Conservation (phyloP, 2,329 filamentous ascomycete species). For the Alternaria gaisen region DNA sequence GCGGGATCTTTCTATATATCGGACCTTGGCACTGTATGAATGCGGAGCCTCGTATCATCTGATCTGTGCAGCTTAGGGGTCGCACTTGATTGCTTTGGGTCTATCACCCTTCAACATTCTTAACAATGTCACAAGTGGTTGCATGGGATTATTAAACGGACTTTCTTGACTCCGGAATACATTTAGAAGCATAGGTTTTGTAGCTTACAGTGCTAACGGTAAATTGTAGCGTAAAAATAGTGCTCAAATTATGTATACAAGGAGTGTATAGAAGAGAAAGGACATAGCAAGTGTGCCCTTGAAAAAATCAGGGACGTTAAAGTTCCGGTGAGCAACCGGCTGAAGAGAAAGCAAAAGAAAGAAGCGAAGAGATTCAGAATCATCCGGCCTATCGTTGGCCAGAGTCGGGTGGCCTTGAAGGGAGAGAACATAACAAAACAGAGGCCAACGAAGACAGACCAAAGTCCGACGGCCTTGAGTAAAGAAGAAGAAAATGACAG, state of each 20-base stretch:
- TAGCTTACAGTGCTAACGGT: background rate
- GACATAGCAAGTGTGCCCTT: slow-evolving; percentile 9
- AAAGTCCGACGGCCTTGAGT: slow-evolving; percentile 4
- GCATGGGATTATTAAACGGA: background rate
- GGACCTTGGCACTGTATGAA: slow-evolving; percentile 13
- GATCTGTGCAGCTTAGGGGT: slow-evolving; percentile 3
- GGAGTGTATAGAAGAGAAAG: slow-evolving; percentile 31
- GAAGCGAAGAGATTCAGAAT: background rate
- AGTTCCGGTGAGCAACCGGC: slow-evolving; percentile 5
- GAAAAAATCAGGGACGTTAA: slow-evolving; percentile 12
- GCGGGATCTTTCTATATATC: slow-evolving; percentile 8
- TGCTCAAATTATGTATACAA: slow-evolving; percentile 24
- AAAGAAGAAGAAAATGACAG: background rate
- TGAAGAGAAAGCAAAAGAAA: slow-evolving; percentile 2
- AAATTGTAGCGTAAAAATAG: background rate
- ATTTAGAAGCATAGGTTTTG: background rate
- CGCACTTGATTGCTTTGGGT: background rate
- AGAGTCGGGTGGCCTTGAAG: slow-evolving; percentile 12
- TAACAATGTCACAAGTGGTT: background rate
- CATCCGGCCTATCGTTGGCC: slow-evolving; percentile 2
- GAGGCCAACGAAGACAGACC: slow-evolving; percentile 8
- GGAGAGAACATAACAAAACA: slow-evolving; percentile 5
- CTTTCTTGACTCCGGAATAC: background rate
- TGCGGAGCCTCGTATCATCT: slow-evolving; percentile 15
- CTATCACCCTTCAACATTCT: background rate